phyloP scores from a whole-genome alignment of 2,329 filamentous ascomycete species.

The Claviceps humidiphila region DNA sequence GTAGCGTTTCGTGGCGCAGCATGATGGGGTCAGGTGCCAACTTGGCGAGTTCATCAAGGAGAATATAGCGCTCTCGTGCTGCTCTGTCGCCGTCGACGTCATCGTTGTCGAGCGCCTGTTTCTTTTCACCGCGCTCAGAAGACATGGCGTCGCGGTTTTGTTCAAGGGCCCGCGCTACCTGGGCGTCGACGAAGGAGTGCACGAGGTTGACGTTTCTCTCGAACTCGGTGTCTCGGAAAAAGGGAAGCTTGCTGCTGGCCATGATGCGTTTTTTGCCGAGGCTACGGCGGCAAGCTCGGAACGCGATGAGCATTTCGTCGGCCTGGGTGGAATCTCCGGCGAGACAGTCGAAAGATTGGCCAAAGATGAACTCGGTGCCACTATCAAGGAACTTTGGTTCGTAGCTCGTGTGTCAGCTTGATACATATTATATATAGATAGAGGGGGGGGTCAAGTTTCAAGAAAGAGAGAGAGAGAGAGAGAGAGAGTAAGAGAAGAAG shows the following conservation, averaged over 20 bases:
- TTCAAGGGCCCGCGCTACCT: background rate
- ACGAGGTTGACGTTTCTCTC: constrained; percentile 1
- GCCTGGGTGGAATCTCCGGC: background rate
- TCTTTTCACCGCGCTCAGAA: background rate
- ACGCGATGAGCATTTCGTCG: background rate
- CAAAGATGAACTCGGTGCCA: constrained; percentile 3
- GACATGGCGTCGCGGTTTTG: background rate
- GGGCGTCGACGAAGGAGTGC: constrained; percentile 2
- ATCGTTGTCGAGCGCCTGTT: background rate
- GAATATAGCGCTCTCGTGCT: background rate
- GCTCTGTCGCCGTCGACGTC: background rate
- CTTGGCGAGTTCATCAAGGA: constrained; percentile 3
- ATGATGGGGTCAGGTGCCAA: background rate
- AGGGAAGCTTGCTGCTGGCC: background rate
- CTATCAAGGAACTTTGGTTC: constrained; percentile 2
- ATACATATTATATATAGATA: background rate
- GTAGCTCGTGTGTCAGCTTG: too few species aligned
- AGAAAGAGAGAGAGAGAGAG: background rate
- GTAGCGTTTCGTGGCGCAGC: constrained; percentile 2
- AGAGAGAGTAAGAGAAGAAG: background rate
- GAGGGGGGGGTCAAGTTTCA: background rate
- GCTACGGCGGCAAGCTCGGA: background rate
- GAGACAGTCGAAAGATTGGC: constrained; percentile 1
- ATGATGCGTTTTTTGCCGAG: constrained; percentile 1
- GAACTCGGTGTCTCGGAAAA: background rate